phyloP scores from a whole-genome alignment of 2,329 filamentous ascomycete genomes.

The Madurella fahalii region DNA sequence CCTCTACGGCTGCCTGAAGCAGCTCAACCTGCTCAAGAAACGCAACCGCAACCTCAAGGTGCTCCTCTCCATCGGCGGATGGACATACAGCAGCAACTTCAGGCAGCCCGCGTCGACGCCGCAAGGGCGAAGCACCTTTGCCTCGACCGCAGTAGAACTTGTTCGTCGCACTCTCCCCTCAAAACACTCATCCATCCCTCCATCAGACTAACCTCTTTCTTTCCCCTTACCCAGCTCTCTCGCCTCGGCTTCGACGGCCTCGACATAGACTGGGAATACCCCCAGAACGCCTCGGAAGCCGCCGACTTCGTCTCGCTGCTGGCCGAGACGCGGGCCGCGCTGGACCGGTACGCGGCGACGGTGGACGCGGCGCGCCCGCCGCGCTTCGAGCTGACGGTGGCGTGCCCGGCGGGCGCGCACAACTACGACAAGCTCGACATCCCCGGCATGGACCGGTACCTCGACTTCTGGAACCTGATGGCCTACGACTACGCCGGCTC shows the following conservation, averaged over 20 bases:
- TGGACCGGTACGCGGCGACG: constrained; percentile 53
- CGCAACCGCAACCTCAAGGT: constrained; percentile 79
- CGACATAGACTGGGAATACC: constrained; percentile 68
- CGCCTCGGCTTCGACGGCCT: constrained; percentile 74
- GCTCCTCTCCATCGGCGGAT: constrained; percentile 83
- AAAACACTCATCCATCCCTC: neutral
- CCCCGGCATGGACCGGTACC: constrained; percentile 58
- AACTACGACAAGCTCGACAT: constrained; percentile 62
- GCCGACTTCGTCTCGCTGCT: constrained; percentile 57
- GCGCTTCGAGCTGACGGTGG: constrained; percentile 63
- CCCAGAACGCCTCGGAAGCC: constrained; percentile 51
- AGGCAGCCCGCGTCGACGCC: constrained; percentile 67
- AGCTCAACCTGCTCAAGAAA: constrained; percentile 79
- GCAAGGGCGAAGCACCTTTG: constrained; percentile 67
- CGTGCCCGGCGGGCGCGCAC: constrained; percentile 57
- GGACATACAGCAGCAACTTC: constrained; percentile 88
- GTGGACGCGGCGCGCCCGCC: constrained; percentile 36
- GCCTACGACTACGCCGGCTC: constrained; percentile 83
- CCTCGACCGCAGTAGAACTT: constrained; percentile 66
- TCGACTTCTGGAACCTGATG: constrained; percentile 81
- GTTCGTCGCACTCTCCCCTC: constrained; percentile 20
- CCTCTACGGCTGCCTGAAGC: constrained; percentile 84
- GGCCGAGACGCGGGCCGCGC: constrained; percentile 49
- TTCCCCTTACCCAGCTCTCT: constrained; percentile 45
- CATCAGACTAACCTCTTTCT: neutral